Evolutionary conservation across 208 protist species (phyloP), one percentile per base, ranked within the genome.

Genomic region (Leishmania tropica): DNA sequence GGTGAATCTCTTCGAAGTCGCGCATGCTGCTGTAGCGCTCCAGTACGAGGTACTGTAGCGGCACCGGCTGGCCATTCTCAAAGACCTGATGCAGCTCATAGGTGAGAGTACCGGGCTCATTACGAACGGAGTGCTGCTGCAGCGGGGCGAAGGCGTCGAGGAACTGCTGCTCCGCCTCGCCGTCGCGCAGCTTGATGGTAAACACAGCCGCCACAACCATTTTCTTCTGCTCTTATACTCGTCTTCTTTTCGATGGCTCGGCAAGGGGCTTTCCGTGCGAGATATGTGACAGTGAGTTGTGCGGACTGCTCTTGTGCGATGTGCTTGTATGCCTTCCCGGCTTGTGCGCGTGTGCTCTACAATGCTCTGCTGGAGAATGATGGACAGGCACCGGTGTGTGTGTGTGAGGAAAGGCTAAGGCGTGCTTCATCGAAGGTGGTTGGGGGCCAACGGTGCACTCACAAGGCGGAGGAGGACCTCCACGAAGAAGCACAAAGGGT

Each of bases 21-120:
- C 76, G 70, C 54, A 67, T 40, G 77, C 79, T 78, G 73, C 56
- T 79, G 87, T 93, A 95, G 48, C 93, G 93, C 85, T 94, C 89
- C 62, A 96, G 19, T 37, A 94, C 87, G 31, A 82, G 62, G 58
- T 88, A 91, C 71, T 88, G 84, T 51, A 54, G 42, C 0, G 88
- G 85, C 53, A 88, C 79, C 31, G 83, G 76, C 56, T 78, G 58
- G 40, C 83, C 79, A 4, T 90, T 68, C n/a, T 92, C 83, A 28
- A 92, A 70, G 40, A 68, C 70, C 37, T 91, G 82, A 78, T 91
- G 92, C 2, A 96, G 85, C 80, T 96, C 93, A 74, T 94, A 94
- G 74, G 84, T 87, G 73, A 94, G 73, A 35, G 90, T 92, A 47
- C 92, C 91, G 13, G 93, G 93, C 84, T 95, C 91, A 73, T 90